Evolutionary conservation across 1,284 basidiomycete genomes (phyloP).

Genomic region (Microbotryum silenes-acaulis): DNA sequence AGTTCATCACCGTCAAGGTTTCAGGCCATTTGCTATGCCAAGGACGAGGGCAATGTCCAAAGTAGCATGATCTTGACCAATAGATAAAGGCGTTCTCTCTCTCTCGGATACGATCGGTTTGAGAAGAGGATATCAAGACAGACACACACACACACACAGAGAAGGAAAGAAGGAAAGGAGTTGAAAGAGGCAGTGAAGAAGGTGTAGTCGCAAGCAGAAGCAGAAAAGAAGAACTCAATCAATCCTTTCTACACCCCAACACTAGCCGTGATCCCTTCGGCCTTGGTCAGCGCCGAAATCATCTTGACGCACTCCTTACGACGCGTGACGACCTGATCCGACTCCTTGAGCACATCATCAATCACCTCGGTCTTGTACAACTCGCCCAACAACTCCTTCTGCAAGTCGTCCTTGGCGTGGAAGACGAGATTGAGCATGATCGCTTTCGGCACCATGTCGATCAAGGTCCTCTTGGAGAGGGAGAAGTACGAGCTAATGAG

Average conservation of each 20-base stretch:
- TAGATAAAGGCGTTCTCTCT: too few relatives aligned
- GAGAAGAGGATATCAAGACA: too few relatives aligned
- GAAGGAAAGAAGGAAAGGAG: too few relatives aligned
- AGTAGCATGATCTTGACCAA: too few relatives aligned
- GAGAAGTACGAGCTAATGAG: conserved; percentile 63
- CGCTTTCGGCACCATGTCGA: conserved; percentile 94
- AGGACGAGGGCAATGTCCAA: too few relatives aligned
- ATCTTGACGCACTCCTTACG: conserved; percentile 83
- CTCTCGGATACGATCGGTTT: too few relatives aligned
- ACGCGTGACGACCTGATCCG: conserved; percentile 64
- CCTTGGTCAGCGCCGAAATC: conserved; percentile 82
- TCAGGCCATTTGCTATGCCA: too few relatives aligned
- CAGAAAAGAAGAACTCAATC: too few relatives aligned
- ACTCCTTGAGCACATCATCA: conserved; percentile 82
- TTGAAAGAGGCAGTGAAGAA: too few relatives aligned
- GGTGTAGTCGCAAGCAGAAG: too few relatives aligned
- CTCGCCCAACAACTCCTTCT: conserved; percentile 78
- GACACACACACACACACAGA: too few relatives aligned
- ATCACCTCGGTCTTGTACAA: conserved; percentile 82
- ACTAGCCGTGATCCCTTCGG: conserved; percentile 57
- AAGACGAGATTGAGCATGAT: conserved; percentile 90
- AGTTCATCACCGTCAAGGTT: too few relatives aligned
- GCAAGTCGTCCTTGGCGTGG: conserved; percentile 84
- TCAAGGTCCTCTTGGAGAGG: conserved; percentile 97
- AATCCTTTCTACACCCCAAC: conserved; percentile 11